Percentiles rank a stretch among this genome's conserved stretches.
These are phyloP conservation scores for Ustilago nuda DNA, from an alignment of 1,284 basidiomycete genomes.

Conservation along the genomic window DNA sequence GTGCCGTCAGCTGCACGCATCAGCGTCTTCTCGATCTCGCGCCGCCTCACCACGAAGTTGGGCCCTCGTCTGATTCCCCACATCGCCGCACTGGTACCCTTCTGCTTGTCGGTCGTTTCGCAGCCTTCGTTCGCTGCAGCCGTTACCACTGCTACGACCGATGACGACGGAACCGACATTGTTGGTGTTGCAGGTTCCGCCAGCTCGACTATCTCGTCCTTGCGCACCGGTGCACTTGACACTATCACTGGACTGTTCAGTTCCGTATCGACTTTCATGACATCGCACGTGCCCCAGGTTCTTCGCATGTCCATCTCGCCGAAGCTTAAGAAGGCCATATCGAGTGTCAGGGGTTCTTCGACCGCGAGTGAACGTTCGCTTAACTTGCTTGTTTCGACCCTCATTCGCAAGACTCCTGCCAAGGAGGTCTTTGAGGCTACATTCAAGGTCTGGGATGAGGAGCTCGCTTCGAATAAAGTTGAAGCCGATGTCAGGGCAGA, in stretches of 20 bases:
- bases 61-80: slow-evolving; percentile 67
- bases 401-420: slow-evolving; percentile 40
- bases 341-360: slow-evolving; percentile 39
- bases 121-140: slow-evolving; percentile 13
- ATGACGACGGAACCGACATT: slow-evolving; percentile 15
- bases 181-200: slow-evolving; percentile 9
- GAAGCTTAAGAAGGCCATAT: slow-evolving; percentile 37
- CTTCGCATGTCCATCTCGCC: slow-evolving; percentile 47
- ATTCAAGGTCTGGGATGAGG: slow-evolving; percentile 55
- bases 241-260: slow-evolving; percentile 57
- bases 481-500: slow-evolving; percentile 19
- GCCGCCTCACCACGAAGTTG: slow-evolving; percentile 51
- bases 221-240: slow-evolving; percentile 53
- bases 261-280: slow-evolving; percentile 65
- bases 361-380: slow-evolving; percentile 47
- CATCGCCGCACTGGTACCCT: slow-evolving; percentile 53
- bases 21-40: slow-evolving; percentile 53
- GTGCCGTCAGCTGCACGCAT: slow-evolving; percentile 35
- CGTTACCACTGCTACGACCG: slow-evolving; percentile 5
- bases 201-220: slow-evolving; percentile 36
- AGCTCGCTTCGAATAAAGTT: slow-evolving; percentile 12
- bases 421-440: slow-evolving; percentile 50
- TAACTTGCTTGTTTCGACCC: slow-evolving; percentile 35
- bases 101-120: slow-evolving; percentile 33
- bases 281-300: slow-evolving; percentile 43